These are phyloP conservation scores for Citrus hindsii DNA, from an alignment of 345 rosid species.

Conservation along the genomic window DNA sequence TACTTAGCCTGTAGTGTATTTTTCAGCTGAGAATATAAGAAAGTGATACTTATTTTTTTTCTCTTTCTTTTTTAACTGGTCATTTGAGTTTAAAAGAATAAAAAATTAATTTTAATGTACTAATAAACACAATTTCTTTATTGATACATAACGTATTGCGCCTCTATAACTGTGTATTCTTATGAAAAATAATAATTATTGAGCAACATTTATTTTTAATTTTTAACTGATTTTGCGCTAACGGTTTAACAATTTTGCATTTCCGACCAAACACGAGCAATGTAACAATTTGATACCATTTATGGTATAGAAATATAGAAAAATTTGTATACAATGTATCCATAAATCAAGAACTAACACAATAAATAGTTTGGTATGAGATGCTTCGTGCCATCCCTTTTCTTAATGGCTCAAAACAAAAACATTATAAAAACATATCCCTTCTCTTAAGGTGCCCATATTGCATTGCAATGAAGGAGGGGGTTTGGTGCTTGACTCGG, in stretches of 20 bases:
- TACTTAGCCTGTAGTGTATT: too few relatives aligned
- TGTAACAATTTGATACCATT: not conserved
- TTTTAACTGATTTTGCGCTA: not conserved
- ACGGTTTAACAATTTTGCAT: not conserved
- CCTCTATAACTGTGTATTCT: too few relatives aligned
- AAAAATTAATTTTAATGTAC: too few relatives aligned
- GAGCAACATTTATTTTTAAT: too few relatives aligned
- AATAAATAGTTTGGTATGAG: not conserved
- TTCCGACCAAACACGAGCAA: not conserved
- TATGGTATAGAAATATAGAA: not conserved
- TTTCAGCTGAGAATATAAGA: too few relatives aligned
- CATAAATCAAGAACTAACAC: not conserved
- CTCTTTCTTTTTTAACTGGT: too few relatives aligned
- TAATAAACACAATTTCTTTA: too few relatives aligned
- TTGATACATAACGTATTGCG: too few relatives aligned
- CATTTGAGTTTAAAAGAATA: too few relatives aligned
- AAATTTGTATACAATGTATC: not conserved
- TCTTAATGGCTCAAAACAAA: not conserved
- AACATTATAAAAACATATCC: not conserved
- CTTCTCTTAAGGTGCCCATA: too few relatives aligned
- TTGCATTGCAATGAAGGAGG: not conserved
- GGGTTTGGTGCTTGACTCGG: not conserved
- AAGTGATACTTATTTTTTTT: too few relatives aligned
- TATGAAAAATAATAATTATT: too few relatives aligned
- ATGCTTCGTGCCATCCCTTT: not conserved